Base-by-base conservation (phyloP, 2,329 filamentous ascomycete genomes). In the Aphanoascus verrucosus region DNA sequence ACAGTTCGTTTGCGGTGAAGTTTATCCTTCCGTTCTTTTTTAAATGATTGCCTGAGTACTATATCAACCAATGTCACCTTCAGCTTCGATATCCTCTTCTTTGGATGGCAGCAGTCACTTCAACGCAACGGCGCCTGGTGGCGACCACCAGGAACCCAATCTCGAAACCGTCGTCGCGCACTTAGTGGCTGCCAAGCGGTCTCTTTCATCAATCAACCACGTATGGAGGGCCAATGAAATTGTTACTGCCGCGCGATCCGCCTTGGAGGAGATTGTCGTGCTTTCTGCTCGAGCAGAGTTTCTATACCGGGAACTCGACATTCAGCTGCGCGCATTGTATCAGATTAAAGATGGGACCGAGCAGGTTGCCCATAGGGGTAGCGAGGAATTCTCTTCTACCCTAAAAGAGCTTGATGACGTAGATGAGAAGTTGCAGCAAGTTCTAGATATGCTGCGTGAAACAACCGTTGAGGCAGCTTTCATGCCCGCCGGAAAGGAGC, bases 171-270 rank as follows among this genome's bases (percentile, higher is more conserved):
- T 97, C 42, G 86, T 96, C 53, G 80, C 82, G 51, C 83, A 94
- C 70, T 84, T 96, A 35, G 81, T 96, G 40, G 84, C 85, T 31
- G 86, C 91, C 7, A 96, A 96, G 67, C 82, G 88, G 43, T 90
- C 90, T 1, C 78, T 97, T 3, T 86, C 86, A 14, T 88, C 88
- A 9, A 89, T 94, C 67, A 81, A 77, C 41, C 83, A 86, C 56
- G 88, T 96, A 49, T 84, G 87, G 65, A 86, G 87, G 56, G 90
- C 89, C 59, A 90, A 93, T 65, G 86, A 94, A 63, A 83, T 96
- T 53, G 85, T 93, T 43, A 88, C 81, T 17, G 76, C 80, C 12
- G 88, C 89, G 3, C 84, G 88, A 34, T 74, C 77, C 32, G 80
- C 87, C 34, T 77, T 95, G 59, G 87, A 94, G 64, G 85, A 93